phyloP scores from a whole-genome alignment of 2,329 filamentous ascomycete genomes.

The Grosmannia huntii region DNA sequence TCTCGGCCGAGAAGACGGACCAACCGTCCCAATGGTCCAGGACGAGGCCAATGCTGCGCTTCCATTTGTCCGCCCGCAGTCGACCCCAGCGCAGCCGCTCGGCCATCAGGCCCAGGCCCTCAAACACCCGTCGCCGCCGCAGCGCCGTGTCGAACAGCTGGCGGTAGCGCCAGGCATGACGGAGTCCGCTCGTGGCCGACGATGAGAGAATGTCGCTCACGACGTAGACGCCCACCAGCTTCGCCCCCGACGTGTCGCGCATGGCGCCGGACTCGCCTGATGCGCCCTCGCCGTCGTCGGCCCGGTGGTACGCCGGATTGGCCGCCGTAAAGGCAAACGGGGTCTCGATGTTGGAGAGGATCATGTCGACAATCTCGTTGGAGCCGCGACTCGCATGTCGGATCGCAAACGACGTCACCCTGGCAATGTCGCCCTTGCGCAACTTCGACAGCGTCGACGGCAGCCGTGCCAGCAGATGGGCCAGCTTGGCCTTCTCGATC shows the following conservation, averaged over 20 bases:
- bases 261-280: slow-evolving; percentile 13
- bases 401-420: slow-evolving; percentile 79
- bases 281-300: slow-evolving; percentile 14
- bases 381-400: slow-evolving; percentile 73
- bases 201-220: slow-evolving; percentile 67
- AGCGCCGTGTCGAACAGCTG: slow-evolving; percentile 67
- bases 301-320: slow-evolving; percentile 39
- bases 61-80: slow-evolving; percentile 74
- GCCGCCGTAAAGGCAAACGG: slow-evolving; percentile 64
- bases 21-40: slow-evolving; percentile 59
- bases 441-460: slow-evolving; percentile 64
- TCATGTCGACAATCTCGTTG: slow-evolving; percentile 82
- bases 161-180: slow-evolving; percentile 65
- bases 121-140: slow-evolving; percentile 56
- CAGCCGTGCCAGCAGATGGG: slow-evolving; percentile 70
- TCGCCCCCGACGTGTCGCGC: slow-evolving; percentile 56
- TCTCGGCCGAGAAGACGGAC: slow-evolving; percentile 61
- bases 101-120: slow-evolving; percentile 60
- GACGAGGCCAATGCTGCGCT: slow-evolving; percentile 57
- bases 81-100: slow-evolving; percentile 67
- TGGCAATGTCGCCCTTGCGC: slow-evolving; percentile 73
- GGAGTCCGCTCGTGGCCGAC: slow-evolving; percentile 60
- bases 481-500: slow-evolving; percentile 69
- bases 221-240: slow-evolving; percentile 70
- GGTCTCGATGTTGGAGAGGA: slow-evolving; percentile 67